Conservation (phyloP, 768 basidiomycete species). For the Coprinellus micaceus region DNA sequence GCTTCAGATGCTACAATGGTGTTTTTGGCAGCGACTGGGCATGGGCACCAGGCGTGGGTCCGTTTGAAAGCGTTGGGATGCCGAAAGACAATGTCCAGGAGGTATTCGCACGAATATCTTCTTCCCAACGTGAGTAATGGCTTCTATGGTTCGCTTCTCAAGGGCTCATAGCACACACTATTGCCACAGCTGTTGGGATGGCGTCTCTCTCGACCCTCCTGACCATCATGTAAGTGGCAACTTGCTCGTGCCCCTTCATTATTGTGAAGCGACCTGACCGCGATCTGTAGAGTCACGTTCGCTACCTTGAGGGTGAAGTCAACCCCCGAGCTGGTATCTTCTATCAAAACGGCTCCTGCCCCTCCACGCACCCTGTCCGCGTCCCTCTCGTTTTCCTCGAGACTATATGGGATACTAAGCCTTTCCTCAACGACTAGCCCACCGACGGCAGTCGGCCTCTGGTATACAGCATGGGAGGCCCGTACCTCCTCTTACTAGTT, state of each 20-base stretch:
- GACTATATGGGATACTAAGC: conserved; percentile 8
- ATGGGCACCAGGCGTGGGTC: conserved; percentile 6
- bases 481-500: background rate
- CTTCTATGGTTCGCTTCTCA: background rate
- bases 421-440: conserved; percentile 5
- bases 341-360: conserved; percentile 4
- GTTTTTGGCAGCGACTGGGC: background rate
- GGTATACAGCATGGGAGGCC: conserved; percentile 10
- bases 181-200: conserved; percentile 7
- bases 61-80: conserved; percentile 4
- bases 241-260: background rate
- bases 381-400: conserved; percentile 7
- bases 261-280: background rate
- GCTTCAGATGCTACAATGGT: conserved; percentile 6
- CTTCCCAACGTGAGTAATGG: conserved; percentile 7
- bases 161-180: background rate
- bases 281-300: conserved; percentile 6
- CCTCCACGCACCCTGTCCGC: conserved; percentile 6
- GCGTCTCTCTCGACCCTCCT: conserved; percentile 4
- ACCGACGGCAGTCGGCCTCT: conserved; percentile 10
- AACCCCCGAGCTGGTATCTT: background rate
- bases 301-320: background rate
- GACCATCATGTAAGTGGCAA: conserved; percentile 7
- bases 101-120: conserved; percentile 7
- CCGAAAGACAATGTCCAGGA: conserved; percentile 6